Conservation (phyloP, 2,329 filamentous ascomycete species). For the Pleomassaria siparia region DNA sequence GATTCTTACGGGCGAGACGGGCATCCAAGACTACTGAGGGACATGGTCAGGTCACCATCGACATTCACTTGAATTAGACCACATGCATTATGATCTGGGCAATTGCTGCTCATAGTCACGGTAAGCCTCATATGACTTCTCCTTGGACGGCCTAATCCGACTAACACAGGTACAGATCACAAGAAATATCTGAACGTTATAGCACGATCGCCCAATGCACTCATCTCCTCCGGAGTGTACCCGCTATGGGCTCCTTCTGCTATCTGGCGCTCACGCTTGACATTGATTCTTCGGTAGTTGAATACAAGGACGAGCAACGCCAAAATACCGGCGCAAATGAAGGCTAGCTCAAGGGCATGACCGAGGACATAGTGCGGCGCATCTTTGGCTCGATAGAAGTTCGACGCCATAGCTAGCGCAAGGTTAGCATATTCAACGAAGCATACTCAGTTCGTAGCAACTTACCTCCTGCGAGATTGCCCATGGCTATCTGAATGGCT, state of each 20-base stretch:
- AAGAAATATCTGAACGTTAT: constrained; percentile 65
- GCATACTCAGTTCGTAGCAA: background rate
- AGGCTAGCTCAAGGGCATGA: constrained; percentile 54
- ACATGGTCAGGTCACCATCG: background rate
- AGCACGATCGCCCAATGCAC: constrained; percentile 62
- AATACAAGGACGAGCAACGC: constrained; percentile 49
- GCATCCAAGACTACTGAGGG: constrained; percentile 50
- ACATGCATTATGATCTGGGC: background rate
- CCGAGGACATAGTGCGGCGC: constrained; percentile 54
- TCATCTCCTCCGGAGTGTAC: constrained; percentile 57
- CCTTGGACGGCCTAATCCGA: background rate
- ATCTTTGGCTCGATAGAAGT: constrained; percentile 64
- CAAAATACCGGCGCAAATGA: constrained; percentile 50
- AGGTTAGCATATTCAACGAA: constrained; percentile 10
- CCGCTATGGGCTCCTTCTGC: constrained; percentile 39
- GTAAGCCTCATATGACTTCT: background rate
- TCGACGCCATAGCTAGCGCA: constrained; percentile 64
- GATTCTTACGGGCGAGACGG: constrained; percentile 48
- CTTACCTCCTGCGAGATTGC: constrained; percentile 46
- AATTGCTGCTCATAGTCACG: background rate
- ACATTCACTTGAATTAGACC: background rate
- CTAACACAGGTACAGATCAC: constrained; percentile 24
- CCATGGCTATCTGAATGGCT: constrained; percentile 52
- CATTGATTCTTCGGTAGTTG: constrained; percentile 62
- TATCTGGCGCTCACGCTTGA: constrained; percentile 49